Base-by-base conservation (phyloP, 148 eudicot genomes). In the Rhododendron mucronatum region DNA sequence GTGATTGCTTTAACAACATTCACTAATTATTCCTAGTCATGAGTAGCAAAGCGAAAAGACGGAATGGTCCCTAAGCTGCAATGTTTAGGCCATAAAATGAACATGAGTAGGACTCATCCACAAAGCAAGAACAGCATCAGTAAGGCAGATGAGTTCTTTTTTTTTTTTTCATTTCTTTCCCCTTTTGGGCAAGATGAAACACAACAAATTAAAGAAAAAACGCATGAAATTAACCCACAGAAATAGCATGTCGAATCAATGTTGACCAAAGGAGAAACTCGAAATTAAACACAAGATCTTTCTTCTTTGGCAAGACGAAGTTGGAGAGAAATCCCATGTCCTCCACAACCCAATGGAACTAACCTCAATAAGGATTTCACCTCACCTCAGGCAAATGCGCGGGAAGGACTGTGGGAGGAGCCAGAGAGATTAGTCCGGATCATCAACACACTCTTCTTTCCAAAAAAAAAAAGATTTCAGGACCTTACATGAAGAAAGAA, bases 251-350 rank as follows among this genome's bases (percentile, higher is more conserved):
- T 69, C 15, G 0, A 71, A 30, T 30, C 26, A 26, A 30, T 35
- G 44, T 35, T 33, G 44, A 30, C 44, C 9, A 6, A 15, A 74
- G 41, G 37, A 84, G 81, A 74, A 33, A 33, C 50, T 53, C 50
- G 51, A 50, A 39, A 73, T 73, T 50, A 53, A 73, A 9, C 26
- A 11, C 10, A 0, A 65, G 21, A 26, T 35, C 33, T 35, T 84
- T 84, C 81, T 84, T 74, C 48, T 20, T 75, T n/a, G 18, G 35
- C 48, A 55, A 84, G 53, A 75, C 44, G 12, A 75, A 76, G 21
- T 37, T 2, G 41, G 30, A 53, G 6, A 51, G 69, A 82, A 53
- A 28, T 26, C 5, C 69, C 80, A 84, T 51, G 14, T 74, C 53
- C 86, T 48, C 80, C 81, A 20, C 3, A 74, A 50, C 50, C 73